phyloP scores from a whole-genome alignment of 176 grass and related monocot species.

The Cenchrus fungigraminus region DNA sequence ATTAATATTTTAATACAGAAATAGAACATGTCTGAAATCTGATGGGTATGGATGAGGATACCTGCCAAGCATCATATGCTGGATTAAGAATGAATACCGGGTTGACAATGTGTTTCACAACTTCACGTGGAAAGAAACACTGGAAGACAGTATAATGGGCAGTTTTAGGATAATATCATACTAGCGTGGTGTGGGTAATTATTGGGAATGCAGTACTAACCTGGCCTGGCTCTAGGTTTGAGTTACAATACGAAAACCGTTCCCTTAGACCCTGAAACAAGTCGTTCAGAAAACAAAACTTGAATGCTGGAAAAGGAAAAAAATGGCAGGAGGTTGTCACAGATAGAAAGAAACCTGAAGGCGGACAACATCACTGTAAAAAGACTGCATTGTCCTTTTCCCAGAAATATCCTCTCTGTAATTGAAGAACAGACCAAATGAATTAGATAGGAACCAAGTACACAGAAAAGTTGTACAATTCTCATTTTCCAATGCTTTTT shows the following conservation, averaged over 20 bases:
- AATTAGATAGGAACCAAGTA: neutral
- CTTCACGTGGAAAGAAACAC: slow-evolving; percentile 82
- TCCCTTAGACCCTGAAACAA: slow-evolving; percentile 51
- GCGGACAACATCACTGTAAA: slow-evolving; percentile 69
- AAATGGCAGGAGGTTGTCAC: neutral
- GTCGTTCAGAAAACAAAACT: slow-evolving; percentile 1
- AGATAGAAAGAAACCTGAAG: slow-evolving; percentile 66
- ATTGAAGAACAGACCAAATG: neutral
- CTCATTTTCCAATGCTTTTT: neutral
- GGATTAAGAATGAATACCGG: slow-evolving; percentile 88
- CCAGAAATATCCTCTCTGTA: slow-evolving; percentile 75
- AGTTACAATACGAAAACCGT: slow-evolving; percentile 51
- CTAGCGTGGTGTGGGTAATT: neutral
- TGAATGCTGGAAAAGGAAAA: neutral
- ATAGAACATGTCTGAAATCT: neutral
- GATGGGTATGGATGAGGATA: slow-evolving; percentile 28
- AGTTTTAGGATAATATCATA: slow-evolving; percentile 35
- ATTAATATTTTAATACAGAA: slow-evolving; percentile 17
- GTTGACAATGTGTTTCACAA: slow-evolving; percentile 69
- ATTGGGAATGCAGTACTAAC: slow-evolving; percentile 11
- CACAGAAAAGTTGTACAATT: neutral
- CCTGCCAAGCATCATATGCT: slow-evolving; percentile 90
- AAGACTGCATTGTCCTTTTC: slow-evolving; percentile 62
- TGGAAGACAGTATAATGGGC: slow-evolving; percentile 26
- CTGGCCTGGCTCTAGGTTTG: slow-evolving; percentile 51